Base-by-base conservation (phyloP, 2,329 filamentous ascomycete genomes). In the Colletotrichum chlorophyti region DNA sequence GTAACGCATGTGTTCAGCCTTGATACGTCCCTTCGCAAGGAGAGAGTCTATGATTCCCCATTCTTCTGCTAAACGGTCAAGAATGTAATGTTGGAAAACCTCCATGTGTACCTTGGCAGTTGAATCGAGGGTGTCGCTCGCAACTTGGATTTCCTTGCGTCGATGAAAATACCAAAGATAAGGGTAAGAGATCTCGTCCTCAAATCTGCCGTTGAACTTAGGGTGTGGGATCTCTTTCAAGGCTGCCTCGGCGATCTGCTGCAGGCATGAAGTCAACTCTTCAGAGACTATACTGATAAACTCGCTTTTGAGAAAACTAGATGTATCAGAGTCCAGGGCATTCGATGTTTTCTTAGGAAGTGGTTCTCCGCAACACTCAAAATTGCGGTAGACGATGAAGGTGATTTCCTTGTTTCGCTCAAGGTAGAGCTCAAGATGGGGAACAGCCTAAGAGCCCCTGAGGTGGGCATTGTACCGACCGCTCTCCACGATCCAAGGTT, bases 111-210 rank as follows among this genome's bases (percentile, higher is more conserved):
- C n/a, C n/a, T 35, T 5, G 14, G 15, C 6, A 9, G 2, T 23
- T 8, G n/a, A 4, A 14, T 12, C n/a, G 5, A 37, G 10, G 3
- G 1, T 6, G 1, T 17, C 21, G 1, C 6, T 35, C 2, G 11
- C 43, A 2, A 3, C 12, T 10, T 47, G 9, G 11, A 48, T 37
- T 1, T 27, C 45, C 2, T 26, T 2, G 4, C 45, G 14, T 1
- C 45, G 31, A 37, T 48, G 45, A 14, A 37, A 48, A 31, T 32
- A 48, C 45, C 45, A 48, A 0, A 48, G 32, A 9, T 48, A 48
- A 1, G 45, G 45, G n/a, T 48, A 48, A 1, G 32, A 6, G 7
- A 48, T 37, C 2, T 14, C 1, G 10, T 26, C 45, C 21, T 12
- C 4, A 27, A 11, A 3, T 12, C 2, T n/a, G 9, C 12, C 14